phyloP scores from a whole-genome alignment of 768 basidiomycete species.

The Auriscalpium vulgare region DNA sequence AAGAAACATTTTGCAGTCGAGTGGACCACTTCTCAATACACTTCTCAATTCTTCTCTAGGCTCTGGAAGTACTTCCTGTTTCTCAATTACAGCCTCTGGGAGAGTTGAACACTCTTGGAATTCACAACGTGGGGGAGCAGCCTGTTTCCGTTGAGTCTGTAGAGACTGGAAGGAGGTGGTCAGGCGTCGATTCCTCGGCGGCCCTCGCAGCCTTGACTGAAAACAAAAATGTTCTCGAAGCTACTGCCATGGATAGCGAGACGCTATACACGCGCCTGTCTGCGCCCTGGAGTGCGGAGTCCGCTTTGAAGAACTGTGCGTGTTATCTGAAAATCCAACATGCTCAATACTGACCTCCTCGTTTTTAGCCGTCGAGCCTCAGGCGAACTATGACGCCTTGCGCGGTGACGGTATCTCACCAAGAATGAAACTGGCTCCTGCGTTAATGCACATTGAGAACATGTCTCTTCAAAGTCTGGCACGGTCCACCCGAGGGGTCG shows the following conservation, averaged over 20 bases:
- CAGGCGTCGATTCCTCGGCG: constrained; percentile 4
- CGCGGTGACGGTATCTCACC: constrained; percentile 67
- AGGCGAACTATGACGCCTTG: constrained; percentile 44
- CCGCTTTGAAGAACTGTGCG: constrained; percentile 73
- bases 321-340: background rate
- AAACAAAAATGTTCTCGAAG: constrained; percentile 7
- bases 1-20: constrained; percentile 6
- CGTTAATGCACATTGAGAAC: constrained; percentile 88
- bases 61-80: background rate
- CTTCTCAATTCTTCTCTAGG: too few species aligned
- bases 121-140: background rate
- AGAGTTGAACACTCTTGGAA: background rate
- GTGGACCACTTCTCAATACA: too few species aligned
- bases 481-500: constrained; percentile 71
- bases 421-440: constrained; percentile 73
- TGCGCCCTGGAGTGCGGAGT: constrained; percentile 59
- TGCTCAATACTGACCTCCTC: background rate
- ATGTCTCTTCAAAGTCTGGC: constrained; percentile 80
- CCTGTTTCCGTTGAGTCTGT: constrained; percentile 5
- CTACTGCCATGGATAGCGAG: constrained; percentile 11
- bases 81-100: constrained; percentile 1
- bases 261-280: constrained; percentile 11
- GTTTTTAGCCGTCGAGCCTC: constrained; percentile 47
- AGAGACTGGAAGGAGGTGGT: background rate
- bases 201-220: constrained; percentile 2